Evolutionary conservation across 1,284 basidiomycete species (phyloP), one percentile per base, ranked within the genome.

Genomic region (Schizopora paradoxa): DNA sequence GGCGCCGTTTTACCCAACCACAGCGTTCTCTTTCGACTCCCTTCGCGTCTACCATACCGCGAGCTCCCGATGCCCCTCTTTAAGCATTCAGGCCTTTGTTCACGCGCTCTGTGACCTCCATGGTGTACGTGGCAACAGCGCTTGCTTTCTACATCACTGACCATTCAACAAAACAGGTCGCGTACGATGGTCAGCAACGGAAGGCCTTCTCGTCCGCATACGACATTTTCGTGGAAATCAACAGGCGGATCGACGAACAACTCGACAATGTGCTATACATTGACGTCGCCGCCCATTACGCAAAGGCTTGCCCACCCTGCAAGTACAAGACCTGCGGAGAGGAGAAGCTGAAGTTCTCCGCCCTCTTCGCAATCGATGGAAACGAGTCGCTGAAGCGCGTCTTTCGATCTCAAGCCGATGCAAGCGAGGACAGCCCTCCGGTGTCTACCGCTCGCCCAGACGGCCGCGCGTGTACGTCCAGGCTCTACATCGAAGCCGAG

Each of bases 331-430:
- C 59, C 1, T 37, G 54, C 10, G 52, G 51, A 11, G 58, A 65
- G 47, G 49, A 45, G 2, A 11, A 19, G 0, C 54, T 66, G 1
- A 25, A 34, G 1, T 57, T 60, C 41, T 37, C 43, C 1, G 52
- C 56, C 37, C 41, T 64, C 1, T 31, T 56, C 14, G 56, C 55
- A 0, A 57, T 64, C 46, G 66, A 69, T 47, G 65, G 65, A 3
- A 63, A 65, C 43, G 58, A 64, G 45, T 65, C 63, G 1, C 48
- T 65, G 7, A 63, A 63, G 29, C 51, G 53, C 50, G 53, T 36
- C 38, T 46, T 14, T 22, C 19, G 3, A 47, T 49, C 26, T 25
- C 36, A 45, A 18, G 19, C 43, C 51, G n/a, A 34, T 23, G 33
- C 6, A 2, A 22, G 10, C 22, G 18, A 35, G 11, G 22, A 19